These are phyloP conservation scores for Bruguiera gymnorhiza DNA, from an alignment of 345 rosid species.

Conservation along the genomic window DNA sequence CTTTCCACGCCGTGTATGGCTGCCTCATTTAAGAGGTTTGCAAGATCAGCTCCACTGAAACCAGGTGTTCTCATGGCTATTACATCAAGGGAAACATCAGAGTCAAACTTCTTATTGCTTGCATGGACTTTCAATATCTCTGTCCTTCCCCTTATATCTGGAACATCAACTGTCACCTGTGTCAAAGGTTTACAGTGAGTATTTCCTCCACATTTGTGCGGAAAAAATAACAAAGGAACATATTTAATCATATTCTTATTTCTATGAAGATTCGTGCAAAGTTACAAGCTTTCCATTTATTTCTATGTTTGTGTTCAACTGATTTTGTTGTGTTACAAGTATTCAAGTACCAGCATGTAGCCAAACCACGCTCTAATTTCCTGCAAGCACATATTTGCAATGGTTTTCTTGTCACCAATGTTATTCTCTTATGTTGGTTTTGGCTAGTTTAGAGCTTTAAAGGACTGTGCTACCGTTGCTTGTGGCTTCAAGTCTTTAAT, in stretches of 20 bases:
- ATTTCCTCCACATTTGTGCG: too few species aligned
- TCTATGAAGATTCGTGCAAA: too few species aligned
- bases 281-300: too few species aligned
- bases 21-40: constrained; percentile 93
- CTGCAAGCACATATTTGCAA: constrained; percentile 20
- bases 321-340: too few species aligned
- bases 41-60: constrained; percentile 97
- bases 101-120: constrained; percentile 82
- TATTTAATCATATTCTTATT: too few species aligned
- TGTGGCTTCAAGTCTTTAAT: too few species aligned
- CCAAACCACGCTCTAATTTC: neutral
- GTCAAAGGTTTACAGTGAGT: neutral
- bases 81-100: constrained; percentile 85
- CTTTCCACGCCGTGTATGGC: constrained; percentile 82
- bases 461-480: too few species aligned
- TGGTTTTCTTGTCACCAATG: constrained; percentile 7
- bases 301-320: too few species aligned
- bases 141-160: constrained; percentile 83
- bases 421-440: constrained; percentile 42
- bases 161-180: constrained; percentile 93
- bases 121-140: constrained; percentile 89
- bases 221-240: too few species aligned
- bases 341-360: too few species aligned
- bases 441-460: neutral
- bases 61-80: constrained; percentile 98